phyloP scores from a whole-genome alignment of 768 basidiomycete genomes.

The Auricularia heimuer region DNA sequence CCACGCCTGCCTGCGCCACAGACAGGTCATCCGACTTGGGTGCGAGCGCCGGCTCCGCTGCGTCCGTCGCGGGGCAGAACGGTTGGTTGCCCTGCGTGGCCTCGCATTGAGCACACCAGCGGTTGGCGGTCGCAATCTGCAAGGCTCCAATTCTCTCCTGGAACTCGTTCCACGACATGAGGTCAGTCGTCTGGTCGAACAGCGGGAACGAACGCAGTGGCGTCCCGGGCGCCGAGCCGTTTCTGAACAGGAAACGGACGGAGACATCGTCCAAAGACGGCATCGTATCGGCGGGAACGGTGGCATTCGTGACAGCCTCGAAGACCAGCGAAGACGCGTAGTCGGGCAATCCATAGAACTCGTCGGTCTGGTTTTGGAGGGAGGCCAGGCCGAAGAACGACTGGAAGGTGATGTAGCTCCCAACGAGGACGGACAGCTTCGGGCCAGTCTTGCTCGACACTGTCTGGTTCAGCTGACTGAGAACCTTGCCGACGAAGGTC shows the following conservation, averaged over 20 bases:
- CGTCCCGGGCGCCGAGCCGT: not conserved
- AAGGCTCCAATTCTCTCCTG: not conserved
- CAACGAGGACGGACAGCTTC: not conserved
- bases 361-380: not conserved
- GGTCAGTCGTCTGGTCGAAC: not conserved
- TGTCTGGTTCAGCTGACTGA: not conserved
- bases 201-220: not conserved
- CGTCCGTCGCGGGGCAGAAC: not conserved
- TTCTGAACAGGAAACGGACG: constrained; percentile 1
- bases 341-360: not conserved
- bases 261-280: constrained; percentile 1
- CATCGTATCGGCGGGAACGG: not conserved
- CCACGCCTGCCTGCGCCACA: not conserved
- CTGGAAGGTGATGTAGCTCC: constrained; percentile 1
- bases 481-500: not conserved
- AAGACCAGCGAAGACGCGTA: not conserved
- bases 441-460: not conserved
- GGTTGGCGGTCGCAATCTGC: not conserved
- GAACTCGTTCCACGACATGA: not conserved
- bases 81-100: not conserved
- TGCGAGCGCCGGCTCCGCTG: not conserved
- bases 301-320: not conserved
- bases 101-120: not conserved
- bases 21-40: not conserved
- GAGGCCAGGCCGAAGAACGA: not conserved